phyloP scores from a whole-genome alignment of 179 eudicot species.

The Silene coronaria region DNA sequence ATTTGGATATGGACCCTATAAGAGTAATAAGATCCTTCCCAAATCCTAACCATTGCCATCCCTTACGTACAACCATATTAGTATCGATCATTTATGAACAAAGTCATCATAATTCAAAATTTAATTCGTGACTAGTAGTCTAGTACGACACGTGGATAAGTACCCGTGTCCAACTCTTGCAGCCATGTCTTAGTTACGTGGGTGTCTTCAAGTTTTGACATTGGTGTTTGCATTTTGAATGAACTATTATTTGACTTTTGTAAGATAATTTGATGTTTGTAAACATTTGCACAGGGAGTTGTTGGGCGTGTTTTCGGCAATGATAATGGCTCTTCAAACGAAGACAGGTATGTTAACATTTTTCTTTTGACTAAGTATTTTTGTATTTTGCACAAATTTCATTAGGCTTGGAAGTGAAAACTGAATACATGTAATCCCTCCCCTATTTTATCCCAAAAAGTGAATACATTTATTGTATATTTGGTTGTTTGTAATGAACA shows the following conservation, averaged over 20 bases:
- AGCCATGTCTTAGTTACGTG: background rate
- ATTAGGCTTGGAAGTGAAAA: background rate
- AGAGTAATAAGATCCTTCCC: no score
- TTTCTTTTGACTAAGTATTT: background rate
- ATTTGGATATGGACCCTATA: no score
- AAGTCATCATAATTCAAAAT: background rate
- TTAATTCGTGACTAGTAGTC: no score
- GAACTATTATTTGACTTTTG: background rate
- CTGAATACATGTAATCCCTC: background rate
- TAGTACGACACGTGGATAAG: background rate
- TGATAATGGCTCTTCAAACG: slow-evolving; percentile 63
- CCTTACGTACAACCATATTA: background rate
- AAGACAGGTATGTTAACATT: slow-evolving; percentile 54
- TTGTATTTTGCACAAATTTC: background rate
- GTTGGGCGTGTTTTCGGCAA: slow-evolving; percentile 88
- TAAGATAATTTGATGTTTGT: background rate
- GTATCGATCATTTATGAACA: background rate
- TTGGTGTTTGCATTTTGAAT: background rate
- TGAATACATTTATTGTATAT: background rate
- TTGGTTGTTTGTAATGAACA: background rate
- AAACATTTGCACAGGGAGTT: slow-evolving; percentile 56
- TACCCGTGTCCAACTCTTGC: background rate
- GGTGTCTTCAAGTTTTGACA: background rate
- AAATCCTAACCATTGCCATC: no score
- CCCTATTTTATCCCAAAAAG: background rate